Evolutionary conservation across 345 rosid species (phyloP), one percentile per base, ranked within the genome.

Genomic region (Lepidium sativum): DNA sequence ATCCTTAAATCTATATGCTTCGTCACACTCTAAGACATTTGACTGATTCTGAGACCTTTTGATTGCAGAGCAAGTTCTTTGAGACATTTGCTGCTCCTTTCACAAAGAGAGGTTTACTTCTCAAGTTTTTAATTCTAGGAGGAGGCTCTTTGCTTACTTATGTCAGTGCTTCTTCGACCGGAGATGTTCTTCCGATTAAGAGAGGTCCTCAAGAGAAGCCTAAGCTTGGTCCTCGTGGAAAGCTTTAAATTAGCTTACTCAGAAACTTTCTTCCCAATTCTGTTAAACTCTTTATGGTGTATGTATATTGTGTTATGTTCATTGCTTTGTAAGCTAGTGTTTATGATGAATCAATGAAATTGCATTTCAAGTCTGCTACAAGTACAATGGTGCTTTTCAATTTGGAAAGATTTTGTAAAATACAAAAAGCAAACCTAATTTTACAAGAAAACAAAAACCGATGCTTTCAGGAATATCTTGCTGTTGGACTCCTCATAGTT

Each of bases 171-270:
- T 76, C 83, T 0, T 85, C 88, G 1, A 66, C 91, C 1, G 91
- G 86, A 1, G 89, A 87, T 69, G 73, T 89, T 70, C 82, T 92
- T 40, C 98, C 96, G 0, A 92, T 92, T 77, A 86, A 84, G 81
- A 87, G 87, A 77, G 97, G 97, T 35, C 98, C 97, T 10, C 97
- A 89, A 79, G 91, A 87, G 71, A 82, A 82, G 15, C 98, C 96
- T 9, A 89, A 89, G 88, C 83, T 67, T 2, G 97, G 97, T 7
- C 98, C 97, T 7, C 89, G 91, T 29, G 94, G 94, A 81, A 92
- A 92, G 81, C 83, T 85, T 80, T 87, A 80, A 87, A 61, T 40
- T 53, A 44, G 20, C 34, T 23, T 33, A 49, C 48, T 71, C 57
- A 1, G 41, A 62, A 62, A 34, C 63, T 37, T 64, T 43, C 68